Evolutionary conservation across 257 asterid species (phyloP).

Genomic region (Plectranthus barbatus): DNA sequence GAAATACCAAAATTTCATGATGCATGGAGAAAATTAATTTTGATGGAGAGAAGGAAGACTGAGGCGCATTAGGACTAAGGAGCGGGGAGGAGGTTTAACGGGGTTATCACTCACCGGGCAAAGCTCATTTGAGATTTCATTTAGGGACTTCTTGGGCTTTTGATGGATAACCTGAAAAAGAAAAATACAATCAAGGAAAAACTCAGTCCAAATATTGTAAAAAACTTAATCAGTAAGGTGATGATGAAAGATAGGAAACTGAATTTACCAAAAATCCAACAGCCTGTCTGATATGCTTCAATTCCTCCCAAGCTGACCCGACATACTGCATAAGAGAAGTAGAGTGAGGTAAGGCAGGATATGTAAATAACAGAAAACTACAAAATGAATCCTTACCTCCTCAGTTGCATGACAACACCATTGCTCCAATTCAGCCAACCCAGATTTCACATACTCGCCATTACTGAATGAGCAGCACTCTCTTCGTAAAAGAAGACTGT

Average conservation of each 20-base stretch:
- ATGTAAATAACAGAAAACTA: conserved; percentile 1
- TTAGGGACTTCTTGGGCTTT: conserved; percentile 90
- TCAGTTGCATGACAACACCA: conserved; percentile 94
- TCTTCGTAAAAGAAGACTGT: conserved; percentile 92
- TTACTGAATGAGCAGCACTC: conserved; percentile 99
- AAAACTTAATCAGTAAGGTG: background rate
- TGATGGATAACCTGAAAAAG: conserved; percentile 95
- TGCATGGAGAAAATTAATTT: background rate
- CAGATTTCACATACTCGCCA: conserved; percentile 93
- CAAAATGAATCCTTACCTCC: conserved; percentile 50
- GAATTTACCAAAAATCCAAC: conserved; percentile 82
- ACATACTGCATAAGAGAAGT: conserved; percentile 50
- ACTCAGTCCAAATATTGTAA: background rate
- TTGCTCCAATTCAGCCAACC: conserved; percentile 91
- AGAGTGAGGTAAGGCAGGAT: conserved; percentile 17
- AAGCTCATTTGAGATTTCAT: conserved; percentile 84
- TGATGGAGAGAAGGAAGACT: background rate
- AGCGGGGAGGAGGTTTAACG: background rate
- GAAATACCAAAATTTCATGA: conserved; percentile 4
- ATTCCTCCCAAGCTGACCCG: conserved; percentile 96
- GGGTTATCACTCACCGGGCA: conserved; percentile 68
- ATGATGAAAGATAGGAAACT: background rate
- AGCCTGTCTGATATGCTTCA: conserved; percentile 98
- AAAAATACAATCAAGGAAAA: background rate
- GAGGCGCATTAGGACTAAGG: background rate